Conservation (phyloP, 2,329 filamentous ascomycete species). For the Diplodia mutila region DNA sequence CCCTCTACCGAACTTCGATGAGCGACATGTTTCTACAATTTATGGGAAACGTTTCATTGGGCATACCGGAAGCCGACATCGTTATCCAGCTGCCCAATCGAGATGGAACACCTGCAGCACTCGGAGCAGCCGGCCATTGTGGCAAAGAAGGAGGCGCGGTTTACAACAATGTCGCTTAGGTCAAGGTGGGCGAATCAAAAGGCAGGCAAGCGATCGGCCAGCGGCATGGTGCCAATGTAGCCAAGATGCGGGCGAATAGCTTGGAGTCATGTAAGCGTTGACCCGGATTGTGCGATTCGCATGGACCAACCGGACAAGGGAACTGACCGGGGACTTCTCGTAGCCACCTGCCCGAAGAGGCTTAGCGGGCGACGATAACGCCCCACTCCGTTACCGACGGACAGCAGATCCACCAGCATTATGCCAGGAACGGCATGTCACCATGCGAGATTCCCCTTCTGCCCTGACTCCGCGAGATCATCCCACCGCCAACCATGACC, state of each 20-base stretch:
- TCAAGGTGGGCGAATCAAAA: too few species aligned
- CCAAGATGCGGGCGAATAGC: not conserved
- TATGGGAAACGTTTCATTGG: too few species aligned
- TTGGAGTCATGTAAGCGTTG: not conserved
- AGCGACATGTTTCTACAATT: too few species aligned
- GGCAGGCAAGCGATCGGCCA: too few species aligned
- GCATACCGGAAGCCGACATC: too few species aligned
- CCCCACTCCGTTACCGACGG: not conserved
- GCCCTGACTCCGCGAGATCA: not conserved
- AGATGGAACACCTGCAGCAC: too few species aligned
- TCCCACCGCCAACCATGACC: not conserved
- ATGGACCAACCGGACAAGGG: not conserved
- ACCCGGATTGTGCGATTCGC: not conserved
- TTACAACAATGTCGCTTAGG: too few species aligned
- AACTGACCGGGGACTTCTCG: not conserved
- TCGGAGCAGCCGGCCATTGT: too few species aligned
- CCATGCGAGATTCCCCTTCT: not conserved
- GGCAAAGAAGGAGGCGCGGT: too few species aligned
- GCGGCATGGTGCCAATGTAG: not conserved
- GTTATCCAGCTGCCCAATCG: too few species aligned
- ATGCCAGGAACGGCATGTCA: not conserved
- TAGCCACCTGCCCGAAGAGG: not conserved
- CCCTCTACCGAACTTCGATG: too few species aligned
- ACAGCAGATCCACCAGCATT: not conserved
- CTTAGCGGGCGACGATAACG: not conserved